These are phyloP conservation scores for Mortierella antarctica DNA, from an alignment of 192 early-diverging fungal species.

Conservation along the genomic window DNA sequence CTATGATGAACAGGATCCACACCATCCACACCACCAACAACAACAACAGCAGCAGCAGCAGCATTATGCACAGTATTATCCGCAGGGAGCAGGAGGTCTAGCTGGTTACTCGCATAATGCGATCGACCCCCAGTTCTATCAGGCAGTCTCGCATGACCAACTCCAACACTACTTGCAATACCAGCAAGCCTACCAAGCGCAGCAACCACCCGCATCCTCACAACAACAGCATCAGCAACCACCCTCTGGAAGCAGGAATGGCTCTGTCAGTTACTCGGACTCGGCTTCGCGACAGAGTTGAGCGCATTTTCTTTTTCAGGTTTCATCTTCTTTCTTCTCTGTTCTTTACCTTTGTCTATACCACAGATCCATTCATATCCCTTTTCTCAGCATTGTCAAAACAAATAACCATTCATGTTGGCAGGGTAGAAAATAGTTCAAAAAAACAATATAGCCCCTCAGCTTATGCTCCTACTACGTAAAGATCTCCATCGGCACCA, in stretches of 20 bases:
- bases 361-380: background rate
- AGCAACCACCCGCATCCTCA: conserved; percentile 25
- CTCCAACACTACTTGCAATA: conserved; percentile 53
- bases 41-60: conserved; percentile 17
- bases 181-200: conserved; percentile 37
- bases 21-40: too few relatives aligned
- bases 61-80: conserved; percentile 43
- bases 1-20: conserved; percentile 3
- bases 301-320: background rate
- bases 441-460: too few relatives aligned
- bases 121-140: conserved; percentile 41
- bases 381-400: background rate
- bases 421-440: background rate
- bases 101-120: conserved; percentile 34
- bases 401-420: background rate
- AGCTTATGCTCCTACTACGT: conserved; percentile 26
- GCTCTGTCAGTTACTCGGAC: conserved; percentile 21
- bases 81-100: conserved; percentile 29
- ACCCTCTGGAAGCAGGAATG: conserved; percentile 11
- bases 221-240: background rate
- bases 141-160: conserved; percentile 47
- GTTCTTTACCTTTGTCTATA: background rate
- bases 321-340: background rate
- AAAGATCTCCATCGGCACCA: conserved; percentile 68
- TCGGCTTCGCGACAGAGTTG: conserved; percentile 17